These are phyloP conservation scores for Hypoxylon rubiginosum DNA, from an alignment of 2,329 filamentous ascomycete species.

Conservation along the genomic window DNA sequence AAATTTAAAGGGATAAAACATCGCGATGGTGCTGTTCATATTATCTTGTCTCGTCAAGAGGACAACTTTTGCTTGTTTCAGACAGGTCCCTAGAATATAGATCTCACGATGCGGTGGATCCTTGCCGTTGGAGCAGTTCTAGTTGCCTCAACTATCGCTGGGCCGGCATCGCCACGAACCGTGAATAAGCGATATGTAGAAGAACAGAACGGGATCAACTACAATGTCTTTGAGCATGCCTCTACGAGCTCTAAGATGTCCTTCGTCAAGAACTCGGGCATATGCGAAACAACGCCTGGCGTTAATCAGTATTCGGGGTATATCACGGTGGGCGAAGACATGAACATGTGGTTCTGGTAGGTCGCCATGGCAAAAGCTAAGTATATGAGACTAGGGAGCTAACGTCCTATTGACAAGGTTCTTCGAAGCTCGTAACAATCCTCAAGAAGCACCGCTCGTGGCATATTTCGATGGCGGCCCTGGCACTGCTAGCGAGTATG, in stretches of 20 bases:
- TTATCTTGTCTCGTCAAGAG: background rate
- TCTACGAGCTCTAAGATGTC: conserved; percentile 60
- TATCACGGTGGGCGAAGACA: conserved; percentile 59
- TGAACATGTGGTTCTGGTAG: conserved; percentile 62
- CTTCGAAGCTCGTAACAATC: conserved; percentile 53
- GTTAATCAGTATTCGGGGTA: conserved; percentile 67
- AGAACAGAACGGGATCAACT: conserved; percentile 42
- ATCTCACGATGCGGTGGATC: conserved; percentile 20
- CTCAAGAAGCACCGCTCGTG: conserved; percentile 51
- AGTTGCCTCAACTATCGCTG: conserved; percentile 15
- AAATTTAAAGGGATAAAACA: conserved; percentile 7
- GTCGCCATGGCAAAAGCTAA: background rate
- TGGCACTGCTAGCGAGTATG: conserved; percentile 56
- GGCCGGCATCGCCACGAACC: conserved; percentile 1
- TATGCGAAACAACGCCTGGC: conserved; percentile 64
- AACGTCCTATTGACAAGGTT: conserved; percentile 43
- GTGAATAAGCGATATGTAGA: conserved; percentile 39
- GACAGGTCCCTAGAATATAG: background rate
- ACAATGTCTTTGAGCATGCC: conserved; percentile 63
- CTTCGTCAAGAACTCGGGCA: conserved; percentile 64
- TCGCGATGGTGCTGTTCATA: background rate
- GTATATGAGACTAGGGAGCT: background rate
- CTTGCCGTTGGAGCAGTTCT: conserved; percentile 14
- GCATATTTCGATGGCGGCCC: conserved; percentile 59
- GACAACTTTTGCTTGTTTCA: background rate